These are phyloP conservation scores for Hymenoscyphus linearis DNA, from an alignment of 2,329 filamentous ascomycete species.

Conservation along the genomic window DNA sequence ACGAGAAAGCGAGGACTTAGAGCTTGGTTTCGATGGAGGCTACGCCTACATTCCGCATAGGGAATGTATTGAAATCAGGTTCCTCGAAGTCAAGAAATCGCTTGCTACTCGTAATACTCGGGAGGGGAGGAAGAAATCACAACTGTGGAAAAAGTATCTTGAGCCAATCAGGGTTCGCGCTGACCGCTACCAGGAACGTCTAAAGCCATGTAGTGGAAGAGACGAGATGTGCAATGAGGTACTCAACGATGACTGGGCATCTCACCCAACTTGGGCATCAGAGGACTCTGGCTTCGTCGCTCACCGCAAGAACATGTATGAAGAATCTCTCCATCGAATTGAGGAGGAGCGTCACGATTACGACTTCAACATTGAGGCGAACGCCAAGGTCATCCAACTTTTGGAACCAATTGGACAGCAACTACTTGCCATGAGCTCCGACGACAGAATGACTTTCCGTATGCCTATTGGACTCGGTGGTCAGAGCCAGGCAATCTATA, in stretches of 20 bases:
- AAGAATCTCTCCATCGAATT: conserved; percentile 90
- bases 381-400: conserved; percentile 89
- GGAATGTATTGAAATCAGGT: neutral
- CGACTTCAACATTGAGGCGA: conserved; percentile 96
- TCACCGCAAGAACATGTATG: conserved; percentile 91
- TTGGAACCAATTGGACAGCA: conserved; percentile 91
- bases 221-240: conserved; percentile 93
- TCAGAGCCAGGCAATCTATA: conserved; percentile 93
- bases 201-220: conserved; percentile 87
- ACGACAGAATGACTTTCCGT: conserved; percentile 68
- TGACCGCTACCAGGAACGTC: conserved; percentile 55
- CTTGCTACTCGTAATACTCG: neutral
- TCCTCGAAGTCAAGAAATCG: neutral
- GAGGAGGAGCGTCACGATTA: conserved; percentile 98
- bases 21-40: neutral
- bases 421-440: conserved; percentile 71
- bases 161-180: neutral
- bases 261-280: conserved; percentile 96
- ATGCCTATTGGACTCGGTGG: conserved; percentile 82
- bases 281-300: conserved; percentile 97
- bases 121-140: neutral
- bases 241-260: conserved; percentile 96
- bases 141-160: neutral
- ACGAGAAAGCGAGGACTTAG: neutral
- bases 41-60: conserved; percentile 1